phyloP scores from a whole-genome alignment of 495 filamentous ascomycete species.

The Evansstolkia leycettana region DNA sequence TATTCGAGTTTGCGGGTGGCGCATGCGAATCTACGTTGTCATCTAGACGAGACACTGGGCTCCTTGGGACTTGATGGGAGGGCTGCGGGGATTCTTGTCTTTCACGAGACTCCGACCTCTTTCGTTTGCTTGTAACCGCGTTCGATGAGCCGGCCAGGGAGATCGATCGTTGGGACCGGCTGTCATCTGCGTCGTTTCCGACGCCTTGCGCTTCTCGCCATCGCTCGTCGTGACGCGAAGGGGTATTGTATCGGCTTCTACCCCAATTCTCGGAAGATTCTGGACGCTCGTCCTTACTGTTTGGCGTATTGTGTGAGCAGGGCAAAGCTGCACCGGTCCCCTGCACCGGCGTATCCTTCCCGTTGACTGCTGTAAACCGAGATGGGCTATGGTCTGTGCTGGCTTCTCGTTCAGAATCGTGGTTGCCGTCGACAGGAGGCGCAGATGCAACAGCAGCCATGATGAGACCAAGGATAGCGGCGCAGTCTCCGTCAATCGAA shows the following conservation, averaged over 20 bases:
- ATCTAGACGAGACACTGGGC: constrained; percentile 9
- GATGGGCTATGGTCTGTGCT: constrained; percentile 36
- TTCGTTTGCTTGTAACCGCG: constrained; percentile 24
- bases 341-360: constrained; percentile 19
- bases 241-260: constrained; percentile 6
- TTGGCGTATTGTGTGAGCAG: constrained; percentile 4
- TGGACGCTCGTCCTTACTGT: constrained; percentile 11
- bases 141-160: constrained; percentile 11
- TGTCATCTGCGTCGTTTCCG: constrained; percentile 13
- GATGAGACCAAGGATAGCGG: background rate
- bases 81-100: constrained; percentile 9
- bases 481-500: background rate
- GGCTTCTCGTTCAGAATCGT: constrained; percentile 25
- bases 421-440: constrained; percentile 23
- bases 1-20: constrained; percentile 10
- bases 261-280: constrained; percentile 13
- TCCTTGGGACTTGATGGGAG: constrained; percentile 8
- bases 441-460: constrained; percentile 35
- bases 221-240: constrained; percentile 12
- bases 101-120: constrained; percentile 27
- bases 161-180: constrained; percentile 15
- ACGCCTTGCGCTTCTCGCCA: constrained; percentile 4
- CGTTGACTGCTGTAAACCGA: constrained; percentile 43
- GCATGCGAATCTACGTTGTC: constrained; percentile 5
- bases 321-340: constrained; percentile 2